Conservation (phyloP, 371 early-diverging fungal species). For the Circinella minor region DNA sequence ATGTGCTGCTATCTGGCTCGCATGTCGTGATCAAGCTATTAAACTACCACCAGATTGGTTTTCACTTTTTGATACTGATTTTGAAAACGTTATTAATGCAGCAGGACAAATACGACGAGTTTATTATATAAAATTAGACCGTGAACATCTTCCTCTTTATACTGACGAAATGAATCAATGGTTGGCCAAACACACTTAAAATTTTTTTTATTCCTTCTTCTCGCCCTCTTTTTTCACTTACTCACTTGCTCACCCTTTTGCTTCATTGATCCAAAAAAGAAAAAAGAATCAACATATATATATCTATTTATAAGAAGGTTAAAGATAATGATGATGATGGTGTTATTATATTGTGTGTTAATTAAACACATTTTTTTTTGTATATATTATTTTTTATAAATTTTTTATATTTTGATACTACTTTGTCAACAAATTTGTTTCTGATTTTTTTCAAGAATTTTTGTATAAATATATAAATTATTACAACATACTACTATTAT, state of each 20-base stretch:
- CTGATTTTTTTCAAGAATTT: neutral
- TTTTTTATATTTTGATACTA: no score
- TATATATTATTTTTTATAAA: no score
- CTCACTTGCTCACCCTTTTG: no score
- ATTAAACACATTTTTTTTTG: no score
- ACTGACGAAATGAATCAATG: slow-evolving; percentile 13
- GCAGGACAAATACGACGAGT: slow-evolving; percentile 66
- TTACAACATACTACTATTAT: neutral
- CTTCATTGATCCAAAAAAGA: no score
- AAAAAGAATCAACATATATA: no score
- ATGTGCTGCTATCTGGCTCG: slow-evolving; percentile 87
- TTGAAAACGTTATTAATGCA: slow-evolving; percentile 66
- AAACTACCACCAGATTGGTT: slow-evolving; percentile 86
- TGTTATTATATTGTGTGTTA: no score
- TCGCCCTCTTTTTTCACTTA: no score
- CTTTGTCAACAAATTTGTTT: neutral
- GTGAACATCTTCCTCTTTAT: slow-evolving; percentile 46
- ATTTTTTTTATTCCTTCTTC: neutral
- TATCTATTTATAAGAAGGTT: no score
- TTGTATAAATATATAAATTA: neutral
- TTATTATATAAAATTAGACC: slow-evolving; percentile 56
- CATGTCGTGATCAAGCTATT: slow-evolving; percentile 69
- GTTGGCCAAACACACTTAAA: slow-evolving; percentile 11
- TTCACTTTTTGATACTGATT: slow-evolving; percentile 82
- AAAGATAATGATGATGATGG: no score